phyloP scores from a whole-genome alignment of 306 rosid species.

The Cucurbita maxima region DNA sequence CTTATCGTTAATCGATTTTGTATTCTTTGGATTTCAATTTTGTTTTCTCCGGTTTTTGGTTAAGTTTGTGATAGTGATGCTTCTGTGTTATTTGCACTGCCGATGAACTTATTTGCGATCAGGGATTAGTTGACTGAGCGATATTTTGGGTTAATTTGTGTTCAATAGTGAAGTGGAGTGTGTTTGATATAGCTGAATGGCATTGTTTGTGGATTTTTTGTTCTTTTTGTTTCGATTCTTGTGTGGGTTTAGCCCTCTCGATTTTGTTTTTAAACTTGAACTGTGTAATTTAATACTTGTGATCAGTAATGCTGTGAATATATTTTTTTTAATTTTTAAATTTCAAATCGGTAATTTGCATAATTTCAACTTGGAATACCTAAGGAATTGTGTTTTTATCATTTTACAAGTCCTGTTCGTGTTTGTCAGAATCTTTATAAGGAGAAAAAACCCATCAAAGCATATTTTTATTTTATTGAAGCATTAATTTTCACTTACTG shows the following conservation, averaged over 20 bases:
- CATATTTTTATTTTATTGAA: not conserved
- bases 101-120: not conserved
- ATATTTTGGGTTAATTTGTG: not conserved
- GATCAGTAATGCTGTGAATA: not conserved
- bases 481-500: not conserved
- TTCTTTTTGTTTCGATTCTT: not conserved
- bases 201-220: not conserved
- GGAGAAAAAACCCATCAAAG: not conserved
- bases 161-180: not conserved
- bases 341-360: not conserved
- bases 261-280: not conserved
- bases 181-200: not conserved
- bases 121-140: not conserved
- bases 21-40: not conserved
- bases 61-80: not conserved
- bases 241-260: not conserved
- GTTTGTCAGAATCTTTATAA: not conserved
- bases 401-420: not conserved
- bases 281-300: not conserved
- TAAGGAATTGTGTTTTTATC: not conserved
- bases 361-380: not conserved
- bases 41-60: not conserved
- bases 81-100: not conserved
- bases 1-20: not conserved
- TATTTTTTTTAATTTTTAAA: not conserved